Conservation (phyloP, 1,139 yeast species). For the Candida pseudoviswanathii region DNA sequence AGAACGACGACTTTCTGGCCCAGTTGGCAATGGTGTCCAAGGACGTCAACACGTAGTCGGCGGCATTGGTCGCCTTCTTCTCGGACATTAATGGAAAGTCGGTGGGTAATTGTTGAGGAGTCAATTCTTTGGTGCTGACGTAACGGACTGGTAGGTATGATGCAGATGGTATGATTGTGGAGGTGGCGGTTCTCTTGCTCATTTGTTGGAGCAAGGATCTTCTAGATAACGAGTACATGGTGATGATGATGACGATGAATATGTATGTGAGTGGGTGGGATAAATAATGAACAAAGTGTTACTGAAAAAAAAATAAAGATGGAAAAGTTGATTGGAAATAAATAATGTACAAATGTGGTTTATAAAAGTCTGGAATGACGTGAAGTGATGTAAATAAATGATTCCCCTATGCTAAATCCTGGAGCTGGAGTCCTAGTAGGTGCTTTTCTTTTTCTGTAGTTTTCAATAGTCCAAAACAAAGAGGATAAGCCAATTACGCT, state of each 20-base stretch:
- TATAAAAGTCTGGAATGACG: not conserved
- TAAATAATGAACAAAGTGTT: not conserved
- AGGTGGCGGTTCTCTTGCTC: slow-evolving; percentile 9
- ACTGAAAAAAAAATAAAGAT: not conserved
- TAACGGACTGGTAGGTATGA: slow-evolving; percentile 20
- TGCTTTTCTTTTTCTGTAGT: not conserved
- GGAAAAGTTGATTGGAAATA: not conserved
- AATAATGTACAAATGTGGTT: not conserved
- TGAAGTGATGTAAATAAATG: not conserved
- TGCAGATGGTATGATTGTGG: slow-evolving; percentile 6
- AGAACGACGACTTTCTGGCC: slow-evolving; percentile 90
- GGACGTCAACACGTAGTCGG: slow-evolving; percentile 85
- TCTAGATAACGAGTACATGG: slow-evolving; percentile 32
- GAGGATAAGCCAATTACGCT: not conserved
- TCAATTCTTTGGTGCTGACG: slow-evolving; percentile 46
- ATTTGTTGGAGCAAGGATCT: slow-evolving; percentile 17
- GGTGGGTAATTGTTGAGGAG: slow-evolving; percentile 45
- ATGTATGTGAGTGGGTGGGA: not conserved
- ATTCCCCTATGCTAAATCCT: not conserved
- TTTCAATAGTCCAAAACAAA: not conserved
- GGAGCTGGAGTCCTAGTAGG: not conserved
- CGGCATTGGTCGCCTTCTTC: slow-evolving; percentile 49
- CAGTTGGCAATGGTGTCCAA: slow-evolving; percentile 84
- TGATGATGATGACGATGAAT: not conserved
- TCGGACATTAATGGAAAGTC: slow-evolving; percentile 50